These are phyloP conservation scores for Chaetoscypha palmicola DNA, from an alignment of 2,329 filamentous ascomycete species.

Conservation along the genomic window DNA sequence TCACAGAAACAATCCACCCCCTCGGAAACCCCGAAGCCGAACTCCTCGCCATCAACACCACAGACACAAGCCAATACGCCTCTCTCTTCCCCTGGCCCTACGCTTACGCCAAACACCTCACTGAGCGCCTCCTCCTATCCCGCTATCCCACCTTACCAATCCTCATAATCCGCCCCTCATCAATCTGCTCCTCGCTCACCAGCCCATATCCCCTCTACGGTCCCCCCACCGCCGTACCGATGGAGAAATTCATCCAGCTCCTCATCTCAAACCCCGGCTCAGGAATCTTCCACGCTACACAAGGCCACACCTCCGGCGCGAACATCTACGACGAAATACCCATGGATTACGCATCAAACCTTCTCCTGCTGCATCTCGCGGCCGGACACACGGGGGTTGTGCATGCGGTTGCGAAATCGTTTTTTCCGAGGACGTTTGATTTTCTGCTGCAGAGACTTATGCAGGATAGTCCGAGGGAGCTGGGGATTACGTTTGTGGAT, in stretches of 20 bases:
- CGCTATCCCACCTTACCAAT: constrained; percentile 9
- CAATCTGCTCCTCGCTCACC: constrained; percentile 8
- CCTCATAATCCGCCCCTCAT: constrained; percentile 8
- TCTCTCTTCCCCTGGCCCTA: constrained; percentile 10
- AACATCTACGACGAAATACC: constrained; percentile 14
- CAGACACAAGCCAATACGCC: constrained; percentile 2
- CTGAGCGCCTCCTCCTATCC: constrained; percentile 4
- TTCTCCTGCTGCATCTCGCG: constrained; percentile 9
- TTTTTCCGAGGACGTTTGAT: constrained; percentile 9
- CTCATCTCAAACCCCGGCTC: background rate
- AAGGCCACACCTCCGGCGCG: background rate
- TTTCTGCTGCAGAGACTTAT: background rate
- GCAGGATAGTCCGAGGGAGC: background rate
- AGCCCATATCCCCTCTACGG: constrained; percentile 12
- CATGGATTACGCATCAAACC: constrained; percentile 11
- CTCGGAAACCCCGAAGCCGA: constrained; percentile 8
- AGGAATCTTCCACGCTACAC: constrained; percentile 7
- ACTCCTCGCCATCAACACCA: constrained; percentile 2
- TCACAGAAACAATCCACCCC: constrained; percentile 10
- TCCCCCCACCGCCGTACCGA: constrained; percentile 2
- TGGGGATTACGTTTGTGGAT: background rate
- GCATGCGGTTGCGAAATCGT: constrained; percentile 7
- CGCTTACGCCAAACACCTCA: constrained; percentile 10
- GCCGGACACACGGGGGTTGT: constrained; percentile 7
- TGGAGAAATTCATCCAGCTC: constrained; percentile 5